Conservation (phyloP, 495 filamentous ascomycete species). For the Sphaerosporella brunnea region DNA sequence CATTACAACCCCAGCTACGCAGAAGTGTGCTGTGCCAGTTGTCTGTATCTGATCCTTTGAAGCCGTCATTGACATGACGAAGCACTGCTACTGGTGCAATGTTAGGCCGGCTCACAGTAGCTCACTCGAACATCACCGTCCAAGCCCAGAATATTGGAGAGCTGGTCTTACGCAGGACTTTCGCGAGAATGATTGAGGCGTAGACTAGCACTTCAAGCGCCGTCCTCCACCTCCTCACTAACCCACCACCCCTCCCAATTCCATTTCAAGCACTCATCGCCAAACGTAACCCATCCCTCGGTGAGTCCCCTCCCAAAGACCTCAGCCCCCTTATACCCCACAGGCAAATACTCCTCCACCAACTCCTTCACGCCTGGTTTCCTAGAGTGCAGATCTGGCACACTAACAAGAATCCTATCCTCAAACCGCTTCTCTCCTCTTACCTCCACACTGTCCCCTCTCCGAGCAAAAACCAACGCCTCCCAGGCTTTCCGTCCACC, state of each 20-base stretch:
- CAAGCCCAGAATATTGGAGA: too few species aligned
- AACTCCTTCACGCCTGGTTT: slow-evolving; percentile 56
- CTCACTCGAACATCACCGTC: too few species aligned
- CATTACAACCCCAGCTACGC: too few species aligned
- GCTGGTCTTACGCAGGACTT: too few species aligned
- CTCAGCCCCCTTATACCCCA: slow-evolving; percentile 50
- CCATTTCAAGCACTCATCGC: slow-evolving; percentile 69
- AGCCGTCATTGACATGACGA: too few species aligned
- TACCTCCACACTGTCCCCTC: slow-evolving; percentile 5
- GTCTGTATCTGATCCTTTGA: too few species aligned
- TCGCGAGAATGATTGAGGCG: too few species aligned
- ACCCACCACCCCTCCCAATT: slow-evolving; percentile 55
- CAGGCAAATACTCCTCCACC: slow-evolving; percentile 31
- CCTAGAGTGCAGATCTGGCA: slow-evolving; percentile 79
- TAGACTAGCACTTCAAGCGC: too few species aligned
- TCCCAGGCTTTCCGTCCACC: slow-evolving; percentile 65
- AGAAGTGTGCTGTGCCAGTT: too few species aligned
- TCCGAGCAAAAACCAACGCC: slow-evolving; percentile 50
- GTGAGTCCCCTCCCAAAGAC: slow-evolving; percentile 79
- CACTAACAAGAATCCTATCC: slow-evolving; percentile 40
- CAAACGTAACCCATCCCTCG: slow-evolving; percentile 77
- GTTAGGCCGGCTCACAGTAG: too few species aligned
- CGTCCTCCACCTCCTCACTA: not conserved
- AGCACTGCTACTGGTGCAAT: too few species aligned
- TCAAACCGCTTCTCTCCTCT: not conserved